Conservation (phyloP, 2,329 filamentous ascomycete genomes). For the Penicillium crustosum region DNA sequence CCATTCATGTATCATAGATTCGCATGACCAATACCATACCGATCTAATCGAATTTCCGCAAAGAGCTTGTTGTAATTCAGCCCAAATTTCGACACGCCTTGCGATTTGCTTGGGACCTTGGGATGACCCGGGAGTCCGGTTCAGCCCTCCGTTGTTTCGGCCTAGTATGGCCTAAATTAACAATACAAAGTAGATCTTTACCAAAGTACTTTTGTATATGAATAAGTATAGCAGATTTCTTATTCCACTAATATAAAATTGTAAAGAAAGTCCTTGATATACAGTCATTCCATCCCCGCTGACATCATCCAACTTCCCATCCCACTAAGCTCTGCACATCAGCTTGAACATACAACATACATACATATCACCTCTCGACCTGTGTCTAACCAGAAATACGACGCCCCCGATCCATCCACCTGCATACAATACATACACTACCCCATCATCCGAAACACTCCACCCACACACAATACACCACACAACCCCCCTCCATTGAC, state of each 20-base stretch:
- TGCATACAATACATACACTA: background rate
- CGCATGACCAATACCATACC: slow-evolving; percentile 28
- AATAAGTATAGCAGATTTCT: background rate
- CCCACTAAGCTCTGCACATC: background rate
- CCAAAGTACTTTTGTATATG: background rate
- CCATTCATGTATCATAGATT: slow-evolving; percentile 39
- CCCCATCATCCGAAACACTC: background rate
- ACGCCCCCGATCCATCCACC: too few species aligned
- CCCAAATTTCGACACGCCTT: background rate
- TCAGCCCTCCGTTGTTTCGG: background rate
- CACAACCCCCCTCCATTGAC: background rate
- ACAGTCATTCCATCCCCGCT: background rate
- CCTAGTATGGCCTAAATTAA: background rate
- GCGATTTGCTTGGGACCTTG: background rate
- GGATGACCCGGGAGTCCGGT: background rate
- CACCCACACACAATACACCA: background rate
- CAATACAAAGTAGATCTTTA: background rate
- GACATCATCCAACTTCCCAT: slow-evolving; percentile 27
- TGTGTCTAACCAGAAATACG: background rate
- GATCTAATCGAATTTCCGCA: slow-evolving; percentile 20
- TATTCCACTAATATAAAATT: background rate
- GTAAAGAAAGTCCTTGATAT: background rate
- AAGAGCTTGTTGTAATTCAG: background rate
- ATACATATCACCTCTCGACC: background rate
- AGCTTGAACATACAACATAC: background rate